Base-by-base conservation (phyloP, 768 basidiomycete species). In the Pulveroboletus sp. region DNA sequence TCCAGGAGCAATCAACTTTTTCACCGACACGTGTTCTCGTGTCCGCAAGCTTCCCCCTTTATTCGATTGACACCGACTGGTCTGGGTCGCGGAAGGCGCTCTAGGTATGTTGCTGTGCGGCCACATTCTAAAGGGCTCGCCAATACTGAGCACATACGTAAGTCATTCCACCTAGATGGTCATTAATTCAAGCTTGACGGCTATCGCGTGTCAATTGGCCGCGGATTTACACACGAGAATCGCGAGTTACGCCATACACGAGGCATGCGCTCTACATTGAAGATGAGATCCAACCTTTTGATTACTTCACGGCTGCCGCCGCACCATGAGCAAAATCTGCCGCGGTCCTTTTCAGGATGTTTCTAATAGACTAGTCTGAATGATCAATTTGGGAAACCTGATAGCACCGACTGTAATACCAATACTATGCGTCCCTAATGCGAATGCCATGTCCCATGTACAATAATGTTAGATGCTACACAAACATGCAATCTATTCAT, bases 211-310 rank as follows among this genome's bases (percentile, higher is more conserved):
- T 58, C 27, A 11, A 9, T 29, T 29, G 32, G 17, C 60, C 61
- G 63, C 63, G 56, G 63, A 48, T 63, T 63, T 51, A 40, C 54
- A 49, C 55, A 55, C 55, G 43, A 24, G 25, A 36, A 51, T 37
- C 23, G n/a, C 21, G 33, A 49, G 40, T 56, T 39, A 3, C 40
- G 32, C 39, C 21, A 39, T 37, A 45, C 56, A 60, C 34, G 58
- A 49, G 49, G 45, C 31, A 24, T 35, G 31, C 12, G 24, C 32
- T 47, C 27, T 48, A 51, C 49, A 38, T 43, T 43, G 32, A 47
- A 17, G 43, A 51, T 48, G 48, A 46, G 33, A 43, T 62, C 47
- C 44, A 50, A 46, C 21, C 42, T 43, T 21, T 29, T 7, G n/a
- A n/a, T 9, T 29, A 29, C 27, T 29, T 29, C 27, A 29, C 27